Conservation (phyloP, 176 grass and related monocot species). For the Triticum timopheevii region DNA sequence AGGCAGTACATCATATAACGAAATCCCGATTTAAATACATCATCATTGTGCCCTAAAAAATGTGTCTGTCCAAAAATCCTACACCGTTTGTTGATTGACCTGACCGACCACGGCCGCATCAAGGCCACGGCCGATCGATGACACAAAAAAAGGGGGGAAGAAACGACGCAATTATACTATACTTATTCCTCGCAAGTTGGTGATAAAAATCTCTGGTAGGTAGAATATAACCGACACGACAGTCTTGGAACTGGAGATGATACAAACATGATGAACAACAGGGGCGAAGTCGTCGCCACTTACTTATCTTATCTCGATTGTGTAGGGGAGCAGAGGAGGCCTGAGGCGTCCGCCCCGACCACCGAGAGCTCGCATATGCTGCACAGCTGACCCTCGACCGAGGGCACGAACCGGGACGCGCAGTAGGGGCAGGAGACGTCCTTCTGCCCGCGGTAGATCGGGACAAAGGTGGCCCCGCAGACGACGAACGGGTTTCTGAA, state of each 20-base stretch:
- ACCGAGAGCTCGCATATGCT: slow-evolving; percentile 77
- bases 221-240: slow-evolving; percentile 18
- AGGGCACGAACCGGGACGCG: slow-evolving; percentile 55
- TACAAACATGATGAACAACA: slow-evolving; percentile 18
- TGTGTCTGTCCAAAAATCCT: slow-evolving; percentile 41
- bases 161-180: slow-evolving; percentile 40
- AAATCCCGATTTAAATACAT: slow-evolving; percentile 39
- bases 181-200: slow-evolving; percentile 61
- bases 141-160: neutral
- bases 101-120: slow-evolving; percentile 19
- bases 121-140: neutral
- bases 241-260: slow-evolving; percentile 27
- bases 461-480: slow-evolving; percentile 70
- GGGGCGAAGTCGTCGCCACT: neutral
- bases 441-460: slow-evolving; percentile 89
- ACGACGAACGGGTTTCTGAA: slow-evolving; percentile 89
- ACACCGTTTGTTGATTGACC: slow-evolving; percentile 16
- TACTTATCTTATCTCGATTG: slow-evolving; percentile 78
- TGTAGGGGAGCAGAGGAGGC: slow-evolving; percentile 72
- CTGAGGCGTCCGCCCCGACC: slow-evolving; percentile 77
- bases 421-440: slow-evolving; percentile 83
- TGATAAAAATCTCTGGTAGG: slow-evolving; percentile 18
- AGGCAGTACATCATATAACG: slow-evolving; percentile 16
- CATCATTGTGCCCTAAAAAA: slow-evolving; percentile 38
- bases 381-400: slow-evolving; percentile 65